Evolutionary conservation across 1,284 basidiomycete genomes (phyloP).

Genomic region (Phylloporus sp.): DNA sequence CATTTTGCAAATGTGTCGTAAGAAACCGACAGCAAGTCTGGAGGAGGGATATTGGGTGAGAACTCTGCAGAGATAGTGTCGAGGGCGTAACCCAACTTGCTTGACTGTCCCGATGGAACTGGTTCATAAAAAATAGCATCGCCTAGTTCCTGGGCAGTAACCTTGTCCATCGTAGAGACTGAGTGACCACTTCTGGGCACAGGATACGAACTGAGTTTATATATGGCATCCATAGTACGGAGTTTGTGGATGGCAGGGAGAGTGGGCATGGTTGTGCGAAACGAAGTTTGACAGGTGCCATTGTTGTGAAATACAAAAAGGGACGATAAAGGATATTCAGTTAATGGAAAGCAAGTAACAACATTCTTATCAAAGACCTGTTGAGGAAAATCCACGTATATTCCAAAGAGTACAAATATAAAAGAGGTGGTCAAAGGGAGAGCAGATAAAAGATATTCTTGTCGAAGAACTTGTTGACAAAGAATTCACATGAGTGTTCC

Average conservation of each 20-base stretch:
- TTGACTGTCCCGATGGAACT: neutral
- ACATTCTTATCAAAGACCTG: too few species aligned
- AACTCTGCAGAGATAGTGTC: slow-evolving; percentile 1
- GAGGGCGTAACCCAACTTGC: neutral
- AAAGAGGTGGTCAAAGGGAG: too few species aligned
- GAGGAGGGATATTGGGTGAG: neutral
- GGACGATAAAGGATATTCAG: too few species aligned
- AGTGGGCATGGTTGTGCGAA: neutral
- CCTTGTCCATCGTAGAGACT: slow-evolving; percentile 3
- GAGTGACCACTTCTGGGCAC: neutral
- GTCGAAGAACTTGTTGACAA: neutral
- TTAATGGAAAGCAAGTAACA: neutral
- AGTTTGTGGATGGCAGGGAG: too few species aligned
- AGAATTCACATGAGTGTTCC: neutral
- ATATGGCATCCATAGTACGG: neutral
- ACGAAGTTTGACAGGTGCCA: too few species aligned
- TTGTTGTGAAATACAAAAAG: neutral
- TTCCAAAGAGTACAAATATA: too few species aligned
- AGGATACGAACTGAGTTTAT: slow-evolving; percentile 1
- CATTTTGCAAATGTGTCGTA: neutral
- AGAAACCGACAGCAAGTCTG: neutral
- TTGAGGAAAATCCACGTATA: too few species aligned
- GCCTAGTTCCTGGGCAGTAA: neutral
- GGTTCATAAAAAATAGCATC: neutral
- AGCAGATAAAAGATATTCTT: neutral